Base-by-base conservation (phyloP, 2,329 filamentous ascomycete species). In the Pseudodiploospora longispora region DNA sequence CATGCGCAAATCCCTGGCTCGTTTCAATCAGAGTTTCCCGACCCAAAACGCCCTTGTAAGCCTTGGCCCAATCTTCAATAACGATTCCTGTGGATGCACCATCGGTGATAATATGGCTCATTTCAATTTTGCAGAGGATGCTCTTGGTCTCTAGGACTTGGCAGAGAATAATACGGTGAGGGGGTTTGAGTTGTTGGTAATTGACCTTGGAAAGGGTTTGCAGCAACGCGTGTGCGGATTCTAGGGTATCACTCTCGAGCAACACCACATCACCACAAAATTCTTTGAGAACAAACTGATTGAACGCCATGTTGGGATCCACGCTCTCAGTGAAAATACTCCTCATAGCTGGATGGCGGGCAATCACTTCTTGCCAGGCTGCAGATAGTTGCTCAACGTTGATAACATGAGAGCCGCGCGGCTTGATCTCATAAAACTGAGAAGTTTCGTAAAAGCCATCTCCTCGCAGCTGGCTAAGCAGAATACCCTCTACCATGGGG, bases 41-140 rank as follows among this genome's bases (percentile, higher is more conserved):
- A 19, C 19, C 19, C 19, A 19, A 19, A 19, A 19, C 19, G 29
- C 36, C 32, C 12, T 41, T 27, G 36, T 49, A 38, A 38, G 42
- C 39, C 10, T 31, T 30, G 35, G 44, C 36, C 42, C 42, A 32
- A 27, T 46, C 41, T 27, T 50, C 45, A 31, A 51, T 12, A 27
- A 50, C 10, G 27, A 47, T 44, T 27, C n/a, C 48, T 12, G 57
- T 53, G 0, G 63, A 64, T 29, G 56, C 52, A 3, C 61, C 63
- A n/a, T 66, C 63, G 2, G 58, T 57, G 9, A 65, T 42, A 3
- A 58, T 54, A 39, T 66, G 64, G 40, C 57, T 65, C 50, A 67
- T 57, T 12, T 65, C 62, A 19, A 19, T 19, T 19, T 19, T 19
- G 19, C 19, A 19, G 19, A 19, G 19, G 19, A 19, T 19, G 19